Conservation (phyloP, 225 moss, liverwort and hornwort genomes). For the Asterella californica region DNA sequence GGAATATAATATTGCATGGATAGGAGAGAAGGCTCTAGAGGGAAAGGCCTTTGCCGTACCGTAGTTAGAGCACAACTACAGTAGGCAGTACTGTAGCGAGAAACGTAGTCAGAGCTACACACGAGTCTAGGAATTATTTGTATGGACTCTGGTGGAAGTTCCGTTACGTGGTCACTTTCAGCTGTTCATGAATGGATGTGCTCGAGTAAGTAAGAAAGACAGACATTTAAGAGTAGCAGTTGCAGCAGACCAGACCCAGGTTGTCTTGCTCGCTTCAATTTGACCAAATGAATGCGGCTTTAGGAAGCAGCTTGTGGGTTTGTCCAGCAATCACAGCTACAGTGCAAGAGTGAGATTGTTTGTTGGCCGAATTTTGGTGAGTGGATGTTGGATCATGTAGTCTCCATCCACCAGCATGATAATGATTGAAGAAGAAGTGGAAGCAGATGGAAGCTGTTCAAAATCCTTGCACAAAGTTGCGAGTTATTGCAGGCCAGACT, state of each 20-base stretch:
- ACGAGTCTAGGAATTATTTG: conserved; percentile 1
- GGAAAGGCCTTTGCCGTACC: not conserved
- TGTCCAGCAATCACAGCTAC: conserved; percentile 1
- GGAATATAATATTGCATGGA: not conserved
- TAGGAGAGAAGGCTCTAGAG: no score
- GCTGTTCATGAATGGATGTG: not conserved
- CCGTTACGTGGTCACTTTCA: conserved; percentile 1
- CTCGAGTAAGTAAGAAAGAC: not conserved
- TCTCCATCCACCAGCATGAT: conserved; percentile 1
- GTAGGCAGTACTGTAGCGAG: not conserved
- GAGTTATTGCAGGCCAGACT: not conserved
- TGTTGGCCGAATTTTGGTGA: conserved; percentile 7
- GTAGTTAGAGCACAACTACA: no score
- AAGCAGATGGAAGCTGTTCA: not conserved
- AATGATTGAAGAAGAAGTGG: not conserved
- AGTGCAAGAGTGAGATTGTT: conserved; percentile 11
- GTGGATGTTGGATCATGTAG: not conserved
- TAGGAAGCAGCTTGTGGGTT: not conserved
- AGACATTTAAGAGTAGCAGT: not conserved
- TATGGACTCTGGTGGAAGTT: not conserved
- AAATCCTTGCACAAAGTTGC: not conserved
- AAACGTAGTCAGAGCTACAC: not conserved
- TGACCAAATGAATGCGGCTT: conserved; percentile 6
- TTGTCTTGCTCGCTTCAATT: not conserved
- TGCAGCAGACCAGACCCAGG: not conserved